phyloP scores from a whole-genome alignment of 2,329 filamentous ascomycete species.

The Penicillium aurantiogriseum region DNA sequence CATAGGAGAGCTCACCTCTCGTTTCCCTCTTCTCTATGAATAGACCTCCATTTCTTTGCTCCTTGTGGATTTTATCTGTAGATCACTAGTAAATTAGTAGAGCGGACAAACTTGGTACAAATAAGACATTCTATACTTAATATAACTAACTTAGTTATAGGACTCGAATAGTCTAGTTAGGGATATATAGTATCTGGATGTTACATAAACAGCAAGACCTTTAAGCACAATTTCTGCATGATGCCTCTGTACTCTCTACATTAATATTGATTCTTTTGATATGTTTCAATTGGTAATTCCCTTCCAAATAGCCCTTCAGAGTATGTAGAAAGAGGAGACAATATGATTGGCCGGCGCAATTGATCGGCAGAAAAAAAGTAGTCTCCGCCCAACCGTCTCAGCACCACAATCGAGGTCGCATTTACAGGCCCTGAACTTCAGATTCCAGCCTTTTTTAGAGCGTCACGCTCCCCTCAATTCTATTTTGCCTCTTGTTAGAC shows the following conservation, averaged over 20 bases:
- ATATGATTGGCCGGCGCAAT: constrained; percentile 7
- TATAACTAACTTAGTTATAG: not conserved
- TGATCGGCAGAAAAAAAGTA: constrained; percentile 13
- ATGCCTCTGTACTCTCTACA: not conserved
- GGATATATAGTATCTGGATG: not conserved
- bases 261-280: not conserved
- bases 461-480: not conserved
- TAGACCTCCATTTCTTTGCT: not conserved
- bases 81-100: not conserved
- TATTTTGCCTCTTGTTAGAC: not conserved
- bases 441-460: not conserved
- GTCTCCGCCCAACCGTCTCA: constrained; percentile 4
- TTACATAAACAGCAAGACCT: not conserved
- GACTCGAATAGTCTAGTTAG: not conserved
- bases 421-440: not conserved
- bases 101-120: not conserved
- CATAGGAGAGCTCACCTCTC: not conserved
- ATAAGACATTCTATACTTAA: not conserved
- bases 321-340: not conserved
- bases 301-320: not conserved
- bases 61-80: too few species aligned
- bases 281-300: not conserved
- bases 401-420: constrained; percentile 1
- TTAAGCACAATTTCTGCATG: not conserved
- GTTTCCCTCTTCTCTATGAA: not conserved